A percentile compares a stretch with the other conserved stretches of the same genome.
Evolutionary conservation across 495 filamentous ascomycete species (phyloP).

Genomic region (Pseudoneurospora amorphoporcata): DNA sequence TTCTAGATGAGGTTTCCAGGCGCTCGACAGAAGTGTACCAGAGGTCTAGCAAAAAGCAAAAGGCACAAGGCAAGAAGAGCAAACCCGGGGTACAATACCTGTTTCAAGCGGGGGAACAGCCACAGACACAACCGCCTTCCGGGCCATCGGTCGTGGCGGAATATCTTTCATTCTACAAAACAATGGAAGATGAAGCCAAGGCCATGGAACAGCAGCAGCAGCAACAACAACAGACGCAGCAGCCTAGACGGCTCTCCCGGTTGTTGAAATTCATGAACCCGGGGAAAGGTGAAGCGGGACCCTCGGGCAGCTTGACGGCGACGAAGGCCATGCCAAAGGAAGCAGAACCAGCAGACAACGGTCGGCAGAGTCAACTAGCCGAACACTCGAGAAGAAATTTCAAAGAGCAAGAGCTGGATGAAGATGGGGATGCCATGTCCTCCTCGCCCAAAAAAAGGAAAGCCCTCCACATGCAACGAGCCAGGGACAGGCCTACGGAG

Average conservation of each 20-base stretch:
- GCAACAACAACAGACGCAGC: neutral
- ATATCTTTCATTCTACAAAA: neutral
- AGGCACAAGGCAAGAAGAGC: neutral
- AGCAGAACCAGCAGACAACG: neutral
- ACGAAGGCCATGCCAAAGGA: neutral
- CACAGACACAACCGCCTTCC: neutral
- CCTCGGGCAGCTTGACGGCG: neutral
- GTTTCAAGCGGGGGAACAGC: neutral
- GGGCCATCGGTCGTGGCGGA: neutral
- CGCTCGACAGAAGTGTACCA: neutral
- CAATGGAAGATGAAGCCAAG: neutral
- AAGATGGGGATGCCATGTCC: neutral
- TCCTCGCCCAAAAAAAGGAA: neutral
- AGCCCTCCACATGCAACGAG: neutral
- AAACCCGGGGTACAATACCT: neutral
- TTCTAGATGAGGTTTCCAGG: no score
- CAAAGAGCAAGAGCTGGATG: neutral
- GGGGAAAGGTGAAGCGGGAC: neutral
- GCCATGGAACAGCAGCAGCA: neutral
- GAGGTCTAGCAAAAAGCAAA: neutral
- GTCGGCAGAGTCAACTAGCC: neutral
- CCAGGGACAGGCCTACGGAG: neutral
- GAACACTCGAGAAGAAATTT: neutral
- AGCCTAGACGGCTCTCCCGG: neutral
- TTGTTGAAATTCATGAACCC: neutral